Base-by-base conservation (phyloP, 108 stramenopile genomes). In the Discostella stelligeroides region DNA sequence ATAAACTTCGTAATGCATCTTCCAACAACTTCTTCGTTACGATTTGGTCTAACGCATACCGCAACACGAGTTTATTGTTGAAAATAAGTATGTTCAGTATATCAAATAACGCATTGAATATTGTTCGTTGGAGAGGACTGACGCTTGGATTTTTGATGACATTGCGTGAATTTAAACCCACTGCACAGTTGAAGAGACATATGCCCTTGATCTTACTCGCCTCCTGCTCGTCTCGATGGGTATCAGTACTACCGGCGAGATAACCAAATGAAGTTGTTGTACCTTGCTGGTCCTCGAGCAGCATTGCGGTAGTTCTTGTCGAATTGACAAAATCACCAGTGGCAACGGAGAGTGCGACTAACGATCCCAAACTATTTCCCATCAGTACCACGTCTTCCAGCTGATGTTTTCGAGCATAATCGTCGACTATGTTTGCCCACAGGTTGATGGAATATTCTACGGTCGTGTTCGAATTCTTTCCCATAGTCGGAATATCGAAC, bases 361-460 rank as follows among this genome's bases (percentile, higher is more conserved):
- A 27, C 21, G 83, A 84, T 9, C 87, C 87, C 28, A 88, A 39
- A 10, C 83, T 84, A 66, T 88, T 88, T 12, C 87, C 87, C 54
- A 84, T 60, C 28, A 88, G 51, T 13, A 88, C 83, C 37, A 88
- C 75, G 9, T 73, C 72, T 30, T 68, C 80, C 57, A 62, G 25
- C 12, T 75, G 60, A 46, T 74, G 51, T 10, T 71, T 25, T 7
- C 66, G 40, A 2, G 84, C 81, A 54, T 88, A 88, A 20, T 81
- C 81, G 46, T 85, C 87, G 11, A 86, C 81, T 79, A 82, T 66
- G 30, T 86, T 41, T 5, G 83, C 87, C 87, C 87, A 88, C 29
- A 88, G 57, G 70, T 82, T 72, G 53, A 86, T 88, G 14, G 85
- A 86, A 70, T 88, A 88, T 24, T 84, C 43, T 0, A 88, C 61